Evolutionary conservation across 78 protist genomes (phyloP).

Genomic region (Dictyostelium capitatum): DNA sequence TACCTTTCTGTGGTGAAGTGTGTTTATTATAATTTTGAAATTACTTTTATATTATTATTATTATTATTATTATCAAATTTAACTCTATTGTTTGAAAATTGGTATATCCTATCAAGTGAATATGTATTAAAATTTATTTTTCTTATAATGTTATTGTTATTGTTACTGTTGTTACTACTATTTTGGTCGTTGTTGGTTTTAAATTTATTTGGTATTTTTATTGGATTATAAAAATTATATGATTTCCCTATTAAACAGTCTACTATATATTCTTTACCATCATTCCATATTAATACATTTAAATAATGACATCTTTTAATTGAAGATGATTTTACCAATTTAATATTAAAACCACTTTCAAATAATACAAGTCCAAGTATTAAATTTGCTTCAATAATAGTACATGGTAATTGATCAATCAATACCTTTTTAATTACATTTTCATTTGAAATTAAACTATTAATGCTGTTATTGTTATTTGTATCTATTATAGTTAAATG

Average conservation of each 20-base stretch:
- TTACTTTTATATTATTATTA: not conserved
- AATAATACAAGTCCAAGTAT: not conserved
- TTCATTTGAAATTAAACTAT: not conserved
- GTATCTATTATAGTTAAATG: not conserved
- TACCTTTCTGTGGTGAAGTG: too few species aligned
- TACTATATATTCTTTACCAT: slow-evolving; percentile 4
- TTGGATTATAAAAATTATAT: not conserved
- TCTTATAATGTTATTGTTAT: slow-evolving; percentile 1
- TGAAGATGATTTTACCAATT: not conserved
- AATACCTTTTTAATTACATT: not conserved
- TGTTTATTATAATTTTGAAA: not conserved
- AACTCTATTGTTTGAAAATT: too few species aligned
- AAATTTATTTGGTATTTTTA: not conserved
- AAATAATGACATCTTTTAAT: not conserved
- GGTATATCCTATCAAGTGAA: not conserved
- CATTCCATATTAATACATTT: not conserved
- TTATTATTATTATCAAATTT: not conserved
- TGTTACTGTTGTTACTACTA: slow-evolving; percentile 4
- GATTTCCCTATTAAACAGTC: not conserved
- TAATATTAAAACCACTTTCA: slow-evolving; percentile 3
- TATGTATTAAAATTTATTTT: not conserved
- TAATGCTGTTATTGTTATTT: not conserved
- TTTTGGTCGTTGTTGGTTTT: not conserved
- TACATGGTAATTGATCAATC: not conserved
- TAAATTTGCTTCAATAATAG: not conserved